Percentiles rank a stretch among this genome's conserved stretches.
These are phyloP conservation scores for Phialophora tarda DNA, from an alignment of 2,329 filamentous ascomycete species.

Conservation along the genomic window DNA sequence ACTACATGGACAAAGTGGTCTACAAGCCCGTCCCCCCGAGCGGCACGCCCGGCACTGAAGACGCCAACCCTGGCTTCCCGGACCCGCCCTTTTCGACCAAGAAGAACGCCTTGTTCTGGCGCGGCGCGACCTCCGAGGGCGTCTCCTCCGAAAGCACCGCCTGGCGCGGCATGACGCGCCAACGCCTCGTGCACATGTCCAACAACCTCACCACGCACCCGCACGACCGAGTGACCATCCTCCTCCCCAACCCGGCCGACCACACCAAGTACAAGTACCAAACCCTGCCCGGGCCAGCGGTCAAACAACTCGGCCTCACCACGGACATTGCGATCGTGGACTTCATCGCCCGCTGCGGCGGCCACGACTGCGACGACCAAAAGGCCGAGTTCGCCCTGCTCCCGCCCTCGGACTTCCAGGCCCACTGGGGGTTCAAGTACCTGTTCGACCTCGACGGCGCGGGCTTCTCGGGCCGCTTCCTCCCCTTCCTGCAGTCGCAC, in stretches of 20 bases:
- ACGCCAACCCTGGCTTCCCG: slow-evolving; percentile 45
- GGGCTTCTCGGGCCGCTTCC: slow-evolving; percentile 68
- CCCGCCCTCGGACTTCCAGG: slow-evolving; percentile 57
- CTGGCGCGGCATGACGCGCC: slow-evolving; percentile 71
- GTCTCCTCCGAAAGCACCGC: slow-evolving; percentile 53
- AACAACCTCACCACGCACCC: slow-evolving; percentile 60
- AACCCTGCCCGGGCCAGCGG: slow-evolving; percentile 51
- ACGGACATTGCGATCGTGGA: slow-evolving; percentile 65
- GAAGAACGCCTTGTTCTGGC: slow-evolving; percentile 72
- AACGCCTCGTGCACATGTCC: slow-evolving; percentile 73
- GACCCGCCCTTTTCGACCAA: slow-evolving; percentile 67
- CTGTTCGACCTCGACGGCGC: slow-evolving; percentile 74
- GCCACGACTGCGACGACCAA: slow-evolving; percentile 60
- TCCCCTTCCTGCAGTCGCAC: slow-evolving; percentile 68
- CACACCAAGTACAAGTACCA: slow-evolving; percentile 61
- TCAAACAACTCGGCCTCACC: slow-evolving; percentile 59
- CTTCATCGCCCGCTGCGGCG: slow-evolving; percentile 61
- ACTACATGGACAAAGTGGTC: slow-evolving; percentile 63
- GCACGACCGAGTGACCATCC: slow-evolving; percentile 55
- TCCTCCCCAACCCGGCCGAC: slow-evolving; percentile 55
- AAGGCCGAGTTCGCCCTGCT: slow-evolving; percentile 58
- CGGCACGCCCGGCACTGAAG: slow-evolving; percentile 41
- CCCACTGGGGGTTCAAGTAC: slow-evolving; percentile 70
- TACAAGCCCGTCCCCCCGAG: slow-evolving; percentile 57
- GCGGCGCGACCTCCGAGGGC: slow-evolving; percentile 68